Base-by-base conservation (phyloP, 495 filamentous ascomycete species). In the Neurospora sp. region DNA sequence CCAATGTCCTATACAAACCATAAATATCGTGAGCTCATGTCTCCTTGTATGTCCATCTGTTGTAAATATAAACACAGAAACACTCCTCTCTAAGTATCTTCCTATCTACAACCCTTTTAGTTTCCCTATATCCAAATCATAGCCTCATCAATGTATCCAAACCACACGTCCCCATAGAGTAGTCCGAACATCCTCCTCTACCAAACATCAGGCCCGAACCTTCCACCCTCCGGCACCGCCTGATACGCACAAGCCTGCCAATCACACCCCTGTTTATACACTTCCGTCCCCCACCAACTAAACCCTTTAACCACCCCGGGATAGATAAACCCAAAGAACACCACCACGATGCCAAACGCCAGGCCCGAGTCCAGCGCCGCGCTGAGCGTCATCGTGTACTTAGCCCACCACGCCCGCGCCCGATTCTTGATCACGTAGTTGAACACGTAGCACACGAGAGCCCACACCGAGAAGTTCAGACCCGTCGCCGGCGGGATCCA, bases 401-500 rank as follows among this genome's bases (percentile, higher is more conserved):
- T 95, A 2, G 88, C 88, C 92, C 92, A 95, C 93, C 93, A 96
- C 6, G 85, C 88, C 1, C 78, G 81, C 16, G 87, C 89, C n/a
- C 89, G 84, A 7, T 85, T 87, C 76, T 89, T 86, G 72, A 97
- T 88, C 48, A 90, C 78, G 75, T 92, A 90, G 78, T 96, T 97
- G 78, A 96, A 96, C 9, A 93, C 73, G 74, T 89, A 93, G 81
- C 92, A 95, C 18, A 95, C 92, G 23, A 94, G 79, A 0, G 90
- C 91, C 92, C 92, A 95, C 35, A 92, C 90, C 4, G 88, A 90
- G 78, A 94, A 96, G 77, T 94, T 95, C 72, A 94, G 89, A 0
- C 93, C 93, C 0, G 93, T 94, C 31, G 93, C 93, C 3, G 93
- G 93, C 2, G 93, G 93, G 71, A 96, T 95, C 92, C 92, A 94